Evolutionary conservation across 2,329 filamentous ascomycete genomes (phyloP).

Genomic region (Aspergillus pseudotamarii): DNA sequence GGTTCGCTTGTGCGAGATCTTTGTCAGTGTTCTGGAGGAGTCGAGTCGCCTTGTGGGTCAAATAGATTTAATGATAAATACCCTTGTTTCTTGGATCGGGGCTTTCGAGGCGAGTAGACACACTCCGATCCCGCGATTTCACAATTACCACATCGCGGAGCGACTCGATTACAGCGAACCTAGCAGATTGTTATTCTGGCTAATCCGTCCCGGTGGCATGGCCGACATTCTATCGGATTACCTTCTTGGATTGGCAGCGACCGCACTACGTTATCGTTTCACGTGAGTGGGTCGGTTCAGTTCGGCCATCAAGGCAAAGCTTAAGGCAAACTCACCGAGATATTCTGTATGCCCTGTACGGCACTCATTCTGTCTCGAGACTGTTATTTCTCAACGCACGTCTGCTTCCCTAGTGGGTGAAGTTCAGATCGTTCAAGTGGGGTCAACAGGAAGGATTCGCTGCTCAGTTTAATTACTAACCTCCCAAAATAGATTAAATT

Average conservation of each 20-base stretch:
- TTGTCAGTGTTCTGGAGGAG: not conserved
- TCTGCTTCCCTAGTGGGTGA: too few relatives aligned
- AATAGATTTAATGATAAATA: too few relatives aligned
- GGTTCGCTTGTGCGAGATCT: not conserved
- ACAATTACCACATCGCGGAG: not conserved
- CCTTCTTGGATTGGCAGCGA: not conserved
- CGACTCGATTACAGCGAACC: not conserved
- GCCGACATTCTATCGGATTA: not conserved
- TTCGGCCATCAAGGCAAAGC: too few relatives aligned
- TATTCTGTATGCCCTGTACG: not conserved
- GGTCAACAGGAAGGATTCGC: too few relatives aligned
- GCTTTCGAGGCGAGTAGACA: not conserved
- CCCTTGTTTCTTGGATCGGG: not conserved
- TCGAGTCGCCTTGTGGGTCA: not conserved
- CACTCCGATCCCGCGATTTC: not conserved
- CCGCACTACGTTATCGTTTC: not conserved
- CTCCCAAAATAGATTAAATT: too few relatives aligned
- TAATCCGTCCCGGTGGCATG: not conserved
- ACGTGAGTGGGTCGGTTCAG: not conserved
- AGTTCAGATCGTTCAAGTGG: too few relatives aligned
- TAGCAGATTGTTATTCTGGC: not conserved
- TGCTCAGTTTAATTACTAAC: too few relatives aligned
- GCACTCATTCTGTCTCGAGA: not conserved
- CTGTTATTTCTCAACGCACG: too few relatives aligned
- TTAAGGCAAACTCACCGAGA: not conserved